Evolutionary conservation across 345 rosid species (phyloP).

Genomic region (Eucalyptus pauciflora): DNA sequence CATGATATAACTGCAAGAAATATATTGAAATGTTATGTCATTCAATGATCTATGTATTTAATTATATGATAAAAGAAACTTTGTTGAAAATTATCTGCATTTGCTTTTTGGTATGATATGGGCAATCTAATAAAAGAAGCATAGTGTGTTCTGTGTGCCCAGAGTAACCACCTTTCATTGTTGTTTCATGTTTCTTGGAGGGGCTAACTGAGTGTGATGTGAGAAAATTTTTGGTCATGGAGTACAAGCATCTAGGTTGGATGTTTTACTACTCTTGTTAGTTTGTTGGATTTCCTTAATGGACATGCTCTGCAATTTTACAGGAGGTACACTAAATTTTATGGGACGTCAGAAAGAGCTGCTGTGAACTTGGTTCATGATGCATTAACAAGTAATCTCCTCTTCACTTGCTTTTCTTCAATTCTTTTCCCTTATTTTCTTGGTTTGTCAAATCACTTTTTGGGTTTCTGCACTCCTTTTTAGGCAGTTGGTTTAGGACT

Average conservation of each 20-base stretch:
- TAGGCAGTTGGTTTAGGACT: background rate
- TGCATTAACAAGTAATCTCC: conserved; percentile 60
- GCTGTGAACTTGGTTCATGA: conserved; percentile 83
- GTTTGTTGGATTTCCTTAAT: background rate
- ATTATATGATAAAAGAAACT: background rate
- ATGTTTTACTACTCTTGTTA: background rate
- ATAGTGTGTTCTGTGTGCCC: background rate
- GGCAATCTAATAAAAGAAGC: background rate
- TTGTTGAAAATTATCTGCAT: background rate
- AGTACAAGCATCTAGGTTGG: background rate
- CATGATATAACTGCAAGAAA: background rate
- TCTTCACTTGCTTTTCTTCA: background rate
- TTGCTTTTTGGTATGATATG: background rate
- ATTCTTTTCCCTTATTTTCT: background rate
- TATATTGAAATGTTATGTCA: background rate
- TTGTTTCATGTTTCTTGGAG: background rate
- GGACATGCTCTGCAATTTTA: background rate
- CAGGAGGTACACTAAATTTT: conserved; percentile 96
- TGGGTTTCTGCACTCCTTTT: background rate
- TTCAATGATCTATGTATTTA: background rate
- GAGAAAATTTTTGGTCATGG: background rate
- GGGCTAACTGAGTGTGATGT: background rate
- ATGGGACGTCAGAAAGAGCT: conserved; percentile 82
- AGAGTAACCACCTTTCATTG: background rate
- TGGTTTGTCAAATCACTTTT: background rate